Evolutionary conservation across 2,329 filamentous ascomycete genomes (phyloP).

Genomic region (Fragosphaeria purpurea): DNA sequence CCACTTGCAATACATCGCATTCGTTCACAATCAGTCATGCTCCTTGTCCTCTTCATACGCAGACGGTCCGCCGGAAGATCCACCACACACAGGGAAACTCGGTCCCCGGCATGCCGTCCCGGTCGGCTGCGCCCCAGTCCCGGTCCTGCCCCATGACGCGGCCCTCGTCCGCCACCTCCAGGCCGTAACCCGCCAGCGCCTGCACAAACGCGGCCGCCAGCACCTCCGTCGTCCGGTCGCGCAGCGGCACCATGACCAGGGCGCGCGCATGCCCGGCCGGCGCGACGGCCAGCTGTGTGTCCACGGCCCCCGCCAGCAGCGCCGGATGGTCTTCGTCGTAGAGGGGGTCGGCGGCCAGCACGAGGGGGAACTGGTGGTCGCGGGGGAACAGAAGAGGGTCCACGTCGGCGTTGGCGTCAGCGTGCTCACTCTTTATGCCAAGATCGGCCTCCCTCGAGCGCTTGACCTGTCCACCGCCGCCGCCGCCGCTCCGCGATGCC

Average conservation of each 20-base stretch:
- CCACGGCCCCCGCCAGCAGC: conserved; percentile 62
- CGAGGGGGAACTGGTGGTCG: conserved; percentile 37
- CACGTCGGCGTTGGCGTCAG: conserved; percentile 26
- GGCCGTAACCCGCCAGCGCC: conserved; percentile 42
- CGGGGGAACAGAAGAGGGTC: conserved; percentile 32
- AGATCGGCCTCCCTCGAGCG: too few species aligned
- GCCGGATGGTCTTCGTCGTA: conserved; percentile 77
- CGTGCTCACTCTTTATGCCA: background rate
- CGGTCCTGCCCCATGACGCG: conserved; percentile 53
- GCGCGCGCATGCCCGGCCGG: conserved; percentile 26
- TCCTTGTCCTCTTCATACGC: background rate
- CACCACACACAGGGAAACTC: conserved; percentile 12
- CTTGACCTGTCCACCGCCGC: too few species aligned
- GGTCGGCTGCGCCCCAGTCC: conserved; percentile 54
- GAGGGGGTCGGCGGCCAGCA: conserved; percentile 77
- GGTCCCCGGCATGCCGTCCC: background rate
- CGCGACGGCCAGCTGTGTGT: conserved; percentile 51
- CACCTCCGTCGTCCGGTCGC: conserved; percentile 53
- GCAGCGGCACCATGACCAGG: conserved; percentile 70
- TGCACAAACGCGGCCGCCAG: conserved; percentile 55
- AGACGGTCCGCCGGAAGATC: conserved; percentile 7
- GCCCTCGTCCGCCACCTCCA: conserved; percentile 54
- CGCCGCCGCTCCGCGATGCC: conserved; percentile 18
- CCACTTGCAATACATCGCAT: too few species aligned
- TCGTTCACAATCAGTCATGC: too few species aligned